phyloP scores from a whole-genome alignment of 2,329 filamentous ascomycete genomes.

The Hypoxylon sp. region DNA sequence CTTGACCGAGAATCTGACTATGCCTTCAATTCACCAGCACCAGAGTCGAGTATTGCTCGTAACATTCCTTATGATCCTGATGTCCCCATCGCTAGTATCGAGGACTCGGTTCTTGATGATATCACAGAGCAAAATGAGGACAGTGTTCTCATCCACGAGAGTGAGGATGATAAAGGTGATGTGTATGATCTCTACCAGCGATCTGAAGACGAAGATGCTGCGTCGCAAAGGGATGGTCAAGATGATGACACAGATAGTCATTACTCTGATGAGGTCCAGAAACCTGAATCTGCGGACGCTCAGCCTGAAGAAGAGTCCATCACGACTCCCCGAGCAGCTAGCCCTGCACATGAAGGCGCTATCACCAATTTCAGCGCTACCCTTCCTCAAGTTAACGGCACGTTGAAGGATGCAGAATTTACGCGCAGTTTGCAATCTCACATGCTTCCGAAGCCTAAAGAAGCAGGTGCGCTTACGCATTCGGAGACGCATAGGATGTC shows the following conservation, averaged over 20 bases:
- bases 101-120: constrained; percentile 73
- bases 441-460: constrained; percentile 62
- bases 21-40: constrained; percentile 74
- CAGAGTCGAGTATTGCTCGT: constrained; percentile 71
- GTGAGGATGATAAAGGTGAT: constrained; percentile 74
- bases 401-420: constrained; percentile 57
- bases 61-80: constrained; percentile 83
- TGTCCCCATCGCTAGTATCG: constrained; percentile 88
- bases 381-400: constrained; percentile 59
- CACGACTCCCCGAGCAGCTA: constrained; percentile 66
- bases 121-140: constrained; percentile 66
- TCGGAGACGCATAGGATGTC: constrained; percentile 56
- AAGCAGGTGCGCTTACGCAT: constrained; percentile 55
- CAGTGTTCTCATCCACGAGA: constrained; percentile 77
- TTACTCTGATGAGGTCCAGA: constrained; percentile 64
- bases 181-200: constrained; percentile 77
- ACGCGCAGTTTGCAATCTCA: constrained; percentile 63
- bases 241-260: constrained; percentile 70
- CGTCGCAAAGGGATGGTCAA: constrained; percentile 54
- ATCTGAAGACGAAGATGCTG: constrained; percentile 59
- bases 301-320: constrained; percentile 62
- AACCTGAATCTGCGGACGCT: constrained; percentile 46
- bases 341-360: constrained; percentile 55
- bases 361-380: constrained; percentile 55
- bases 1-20: constrained; percentile 74